Base-by-base conservation (phyloP, 2,329 filamentous ascomycete species). In the Colletotrichum sp. region DNA sequence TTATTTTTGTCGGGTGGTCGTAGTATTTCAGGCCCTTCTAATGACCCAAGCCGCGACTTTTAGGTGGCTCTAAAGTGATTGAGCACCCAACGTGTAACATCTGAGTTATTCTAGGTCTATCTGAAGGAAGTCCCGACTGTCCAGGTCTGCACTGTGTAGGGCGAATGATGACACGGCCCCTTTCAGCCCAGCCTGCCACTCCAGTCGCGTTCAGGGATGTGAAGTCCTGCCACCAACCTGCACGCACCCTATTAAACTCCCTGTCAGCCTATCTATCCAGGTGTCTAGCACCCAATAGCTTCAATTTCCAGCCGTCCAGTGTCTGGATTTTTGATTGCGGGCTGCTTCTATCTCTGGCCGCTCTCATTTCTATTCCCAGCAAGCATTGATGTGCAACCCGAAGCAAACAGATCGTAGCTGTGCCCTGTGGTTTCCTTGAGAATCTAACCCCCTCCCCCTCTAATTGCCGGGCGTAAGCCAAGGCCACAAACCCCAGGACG, bases 161-260 rank as follows among this genome's bases (percentile, higher is more conserved):
- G 32, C 26, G 16, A 57, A 24, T 48, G 32, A 61, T 69, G 67
- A 69, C 67, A 69, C 67, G 55, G 67, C 55, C 67, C 24, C 21
- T 43, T 48, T 61, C 67, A 69, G 55, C 67, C 67, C 52, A 60
- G 67, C n/a, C 34, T 26, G 67, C 39, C 67, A 39, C 67, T 36
- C 60, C 57, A 28, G 30, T 66, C 63, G 63, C 66, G 64, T 67
- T 67, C 66, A 68, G 66, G 66, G 66, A 68, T 68, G 66, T 43
- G 55, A 39, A 59, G 16, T 18, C 66, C 32, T 55, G 52, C 66
- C 32, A 60, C 52, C 34, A 60, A 57, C 24, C 66, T 43, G 32
- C 52, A 68, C 52, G 30, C 24, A 43, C 66, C 66, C 32, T 60
- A 60, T 60, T 43, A 60, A 39, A 60, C 32, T 68, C 32, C 66